Percentiles rank a stretch among this genome's conserved stretches.
phyloP scores from a whole-genome alignment of 2,329 filamentous ascomycete species.

The Mycosphaerella arachidis region DNA sequence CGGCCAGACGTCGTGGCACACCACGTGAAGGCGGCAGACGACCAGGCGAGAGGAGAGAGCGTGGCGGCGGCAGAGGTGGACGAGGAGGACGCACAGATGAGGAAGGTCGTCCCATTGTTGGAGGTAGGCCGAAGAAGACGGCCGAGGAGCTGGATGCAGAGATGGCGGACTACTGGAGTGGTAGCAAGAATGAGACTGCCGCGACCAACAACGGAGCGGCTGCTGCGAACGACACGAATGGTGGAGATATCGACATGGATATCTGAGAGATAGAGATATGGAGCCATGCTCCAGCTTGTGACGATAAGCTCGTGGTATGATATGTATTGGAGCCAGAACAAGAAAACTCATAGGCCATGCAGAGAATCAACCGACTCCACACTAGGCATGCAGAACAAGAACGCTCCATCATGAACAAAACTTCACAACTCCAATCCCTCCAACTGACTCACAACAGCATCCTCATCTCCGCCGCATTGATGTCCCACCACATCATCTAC shows the following conservation, averaged over 20 bases:
- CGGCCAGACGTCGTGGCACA: constrained; percentile 48
- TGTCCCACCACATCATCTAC: constrained; percentile 33
- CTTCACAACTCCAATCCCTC: constrained; percentile 14
- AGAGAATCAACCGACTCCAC: neutral
- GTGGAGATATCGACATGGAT: constrained; percentile 34
- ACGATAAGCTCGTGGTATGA: neutral
- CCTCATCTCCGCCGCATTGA: constrained; percentile 14
- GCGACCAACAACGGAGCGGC: constrained; percentile 13
- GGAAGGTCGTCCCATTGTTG: constrained; percentile 41
- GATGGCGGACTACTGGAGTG: constrained; percentile 86
- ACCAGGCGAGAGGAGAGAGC: constrained; percentile 42
- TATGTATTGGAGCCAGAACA: neutral
- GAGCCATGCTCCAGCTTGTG: neutral
- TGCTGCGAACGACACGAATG: constrained; percentile 1
- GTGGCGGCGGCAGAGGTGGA: constrained; percentile 40
- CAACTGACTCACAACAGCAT: constrained; percentile 12
- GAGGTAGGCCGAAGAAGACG: constrained; percentile 68
- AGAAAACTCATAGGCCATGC: neutral
- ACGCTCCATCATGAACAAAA: neutral
- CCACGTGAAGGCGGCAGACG: constrained; percentile 47
- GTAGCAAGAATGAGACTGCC: constrained; percentile 34
- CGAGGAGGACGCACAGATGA: constrained; percentile 37
- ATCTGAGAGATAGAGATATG: constrained; percentile 17
- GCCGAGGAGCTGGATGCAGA: constrained; percentile 91
- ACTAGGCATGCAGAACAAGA: neutral